Base-by-base conservation (phyloP, 768 basidiomycete species). In the Sarcodon sp. region DNA sequence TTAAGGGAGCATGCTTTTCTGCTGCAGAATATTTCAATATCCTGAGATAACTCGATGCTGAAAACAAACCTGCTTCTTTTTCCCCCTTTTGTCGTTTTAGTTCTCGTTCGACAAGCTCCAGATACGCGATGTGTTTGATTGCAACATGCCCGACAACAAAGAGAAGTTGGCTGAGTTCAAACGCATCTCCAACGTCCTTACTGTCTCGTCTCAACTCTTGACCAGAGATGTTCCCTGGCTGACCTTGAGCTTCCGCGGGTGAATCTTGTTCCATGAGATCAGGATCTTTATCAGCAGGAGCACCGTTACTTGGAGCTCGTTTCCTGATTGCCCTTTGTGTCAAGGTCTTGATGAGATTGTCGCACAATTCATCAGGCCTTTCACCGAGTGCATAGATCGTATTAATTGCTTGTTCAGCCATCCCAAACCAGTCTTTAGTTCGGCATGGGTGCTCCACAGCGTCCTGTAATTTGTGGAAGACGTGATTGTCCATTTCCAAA, bases 11-110 rank as follows among this genome's bases (percentile, higher is more conserved):
- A 9, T 70, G 69, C 59, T 87, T 89, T 45, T 80, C 85, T 56
- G 75, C 80, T 79, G 54, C 1, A 41, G 3, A 48, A 31, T 10
- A 32, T 33, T n/a, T 13, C 2, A 43, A 7, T 33, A 15, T 12
- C 56, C 3, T 56, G 11, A n/a, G 16, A 1, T 15, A 8, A 43
- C 5, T 46, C 44, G 21, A n/a, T 6, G 1, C 27, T 38, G 7
- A 44, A 41, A 37, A 44, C 78, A 35, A 54, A 88, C 92, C 83
- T 49, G 80, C 70, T 16, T 82, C 79, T 52, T 79, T 83, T 59
- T 87, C 88, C 51, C 96, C 92, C 66, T 96, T 97, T 63, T 94
- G 84, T 8, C 93, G 70, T 67, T 99, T 99, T 79, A 89, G 87
- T 59, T 99, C 94, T 34, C 93, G 69, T 62, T 99, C 96, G 16